Evolutionary conservation across 129 eudicot species (phyloP).

Genomic region (Pseudognaphalium luteoalbum): DNA sequence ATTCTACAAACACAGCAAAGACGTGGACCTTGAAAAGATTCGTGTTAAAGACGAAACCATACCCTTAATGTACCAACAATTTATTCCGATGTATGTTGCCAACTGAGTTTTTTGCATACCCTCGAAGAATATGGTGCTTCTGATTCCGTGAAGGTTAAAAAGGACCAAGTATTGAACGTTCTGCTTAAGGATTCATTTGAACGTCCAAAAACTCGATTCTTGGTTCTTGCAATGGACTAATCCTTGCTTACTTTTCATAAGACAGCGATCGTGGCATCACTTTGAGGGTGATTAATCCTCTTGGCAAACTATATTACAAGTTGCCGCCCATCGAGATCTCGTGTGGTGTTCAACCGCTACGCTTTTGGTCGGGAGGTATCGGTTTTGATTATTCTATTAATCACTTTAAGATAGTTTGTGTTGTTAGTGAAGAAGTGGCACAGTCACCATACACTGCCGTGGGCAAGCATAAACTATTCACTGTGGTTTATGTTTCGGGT

Average conservation of each 20-base stretch:
- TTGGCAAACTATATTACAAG: not conserved
- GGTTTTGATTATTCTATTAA: constrained; percentile 16
- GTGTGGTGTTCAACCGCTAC: too few species aligned
- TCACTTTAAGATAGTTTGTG: constrained; percentile 7
- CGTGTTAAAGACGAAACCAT: constrained; percentile 1
- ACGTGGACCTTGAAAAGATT: not conserved
- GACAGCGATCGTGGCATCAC: not conserved
- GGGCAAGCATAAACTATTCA: not conserved
- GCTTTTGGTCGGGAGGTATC: not conserved
- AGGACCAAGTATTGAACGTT: not conserved
- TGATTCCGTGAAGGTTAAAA: not conserved
- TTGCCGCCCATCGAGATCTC: constrained; percentile 12
- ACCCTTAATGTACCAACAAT: not conserved
- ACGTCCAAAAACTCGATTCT: not conserved
- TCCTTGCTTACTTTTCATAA: not conserved
- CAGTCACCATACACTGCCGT: too few species aligned
- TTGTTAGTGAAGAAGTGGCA: not conserved
- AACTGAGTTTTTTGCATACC: not conserved
- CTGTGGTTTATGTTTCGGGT: constrained; percentile 21
- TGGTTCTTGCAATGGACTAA: constrained; percentile 23
- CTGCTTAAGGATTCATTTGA: not conserved
- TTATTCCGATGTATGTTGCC: too few species aligned
- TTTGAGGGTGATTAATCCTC: constrained; percentile 5
- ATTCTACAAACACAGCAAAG: not conserved
- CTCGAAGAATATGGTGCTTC: not conserved